These are phyloP conservation scores for Lasiosphaeria miniovina DNA, from an alignment of 495 filamentous ascomycete species.

Conservation along the genomic window DNA sequence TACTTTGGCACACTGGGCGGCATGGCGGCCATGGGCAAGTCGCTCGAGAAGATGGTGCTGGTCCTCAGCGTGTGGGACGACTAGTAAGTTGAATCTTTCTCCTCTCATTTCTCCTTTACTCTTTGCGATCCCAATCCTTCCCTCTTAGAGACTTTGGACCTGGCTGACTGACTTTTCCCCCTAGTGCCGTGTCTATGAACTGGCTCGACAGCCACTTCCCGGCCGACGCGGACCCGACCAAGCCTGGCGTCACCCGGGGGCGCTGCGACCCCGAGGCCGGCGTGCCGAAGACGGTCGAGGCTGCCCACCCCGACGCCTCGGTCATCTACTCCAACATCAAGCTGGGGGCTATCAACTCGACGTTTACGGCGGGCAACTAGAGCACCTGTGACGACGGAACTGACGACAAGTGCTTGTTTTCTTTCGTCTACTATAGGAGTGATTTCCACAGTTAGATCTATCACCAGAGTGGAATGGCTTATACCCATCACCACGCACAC, in stretches of 20 bases:
- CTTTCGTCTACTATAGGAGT: too few species aligned
- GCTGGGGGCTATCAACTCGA: slow-evolving; percentile 39
- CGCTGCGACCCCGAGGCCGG: slow-evolving; percentile 56
- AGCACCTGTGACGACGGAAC: neutral
- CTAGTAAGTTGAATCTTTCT: slow-evolving; percentile 31
- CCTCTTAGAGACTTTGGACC: neutral
- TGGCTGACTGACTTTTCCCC: neutral
- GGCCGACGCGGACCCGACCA: slow-evolving; percentile 38
- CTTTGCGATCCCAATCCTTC: neutral
- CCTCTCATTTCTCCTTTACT: too few species aligned
- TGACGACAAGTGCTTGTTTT: neutral
- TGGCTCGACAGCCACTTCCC: slow-evolving; percentile 72
- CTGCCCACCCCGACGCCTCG: slow-evolving; percentile 44
- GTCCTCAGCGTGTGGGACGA: slow-evolving; percentile 72
- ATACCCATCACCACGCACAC: too few species aligned
- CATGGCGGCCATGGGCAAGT: slow-evolving; percentile 53
- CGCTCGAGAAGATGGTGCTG: slow-evolving; percentile 62
- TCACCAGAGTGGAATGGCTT: too few species aligned
- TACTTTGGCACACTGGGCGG: slow-evolving; percentile 56
- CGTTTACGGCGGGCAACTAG: slow-evolving; percentile 17
- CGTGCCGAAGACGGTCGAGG: slow-evolving; percentile 51
- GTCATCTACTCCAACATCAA: slow-evolving; percentile 69
- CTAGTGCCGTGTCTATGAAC: slow-evolving; percentile 55
- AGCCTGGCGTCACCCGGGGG: slow-evolving; percentile 61
- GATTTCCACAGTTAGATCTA: too few species aligned